phyloP scores from a whole-genome alignment of 257 asterid genomes.

The Ligustrum vulgare region DNA sequence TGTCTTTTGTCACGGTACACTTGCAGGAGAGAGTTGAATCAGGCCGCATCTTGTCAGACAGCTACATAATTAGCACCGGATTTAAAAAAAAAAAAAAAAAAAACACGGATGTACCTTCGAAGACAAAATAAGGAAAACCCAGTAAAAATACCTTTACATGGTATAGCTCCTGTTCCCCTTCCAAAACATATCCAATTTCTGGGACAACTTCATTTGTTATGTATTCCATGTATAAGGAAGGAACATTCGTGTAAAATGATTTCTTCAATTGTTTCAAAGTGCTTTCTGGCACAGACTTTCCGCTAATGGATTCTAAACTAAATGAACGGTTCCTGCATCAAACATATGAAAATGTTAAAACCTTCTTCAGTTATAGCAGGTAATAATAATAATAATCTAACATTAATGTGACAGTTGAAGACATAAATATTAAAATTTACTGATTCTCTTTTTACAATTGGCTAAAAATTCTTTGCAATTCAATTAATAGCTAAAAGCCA shows the following conservation, averaged over 20 bases:
- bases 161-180: constrained; percentile 39
- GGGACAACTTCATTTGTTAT: constrained; percentile 33
- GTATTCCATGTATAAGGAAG: constrained; percentile 38
- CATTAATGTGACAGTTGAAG: neutral
- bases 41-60: constrained; percentile 40
- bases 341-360: neutral
- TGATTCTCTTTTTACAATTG: neutral
- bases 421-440: neutral
- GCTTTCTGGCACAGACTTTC: constrained; percentile 19
- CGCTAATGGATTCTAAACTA: constrained; percentile 27
- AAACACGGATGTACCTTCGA: neutral
- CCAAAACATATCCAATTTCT: constrained; percentile 28
- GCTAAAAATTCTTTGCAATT: neutral
- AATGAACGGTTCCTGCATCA: constrained; percentile 33
- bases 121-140: neutral
- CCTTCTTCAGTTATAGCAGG: neutral
- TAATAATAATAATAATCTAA: neutral
- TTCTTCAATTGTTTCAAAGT: constrained; percentile 30
- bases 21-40: constrained; percentile 48
- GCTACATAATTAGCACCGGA: constrained; percentile 26
- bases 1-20: constrained; percentile 32
- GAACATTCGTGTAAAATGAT: constrained; percentile 42
- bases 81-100: neutral
- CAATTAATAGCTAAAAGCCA: neutral
- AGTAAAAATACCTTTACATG: constrained; percentile 35